Conservation (phyloP, 345 rosid genomes). For the Arabis hirsuta region DNA sequence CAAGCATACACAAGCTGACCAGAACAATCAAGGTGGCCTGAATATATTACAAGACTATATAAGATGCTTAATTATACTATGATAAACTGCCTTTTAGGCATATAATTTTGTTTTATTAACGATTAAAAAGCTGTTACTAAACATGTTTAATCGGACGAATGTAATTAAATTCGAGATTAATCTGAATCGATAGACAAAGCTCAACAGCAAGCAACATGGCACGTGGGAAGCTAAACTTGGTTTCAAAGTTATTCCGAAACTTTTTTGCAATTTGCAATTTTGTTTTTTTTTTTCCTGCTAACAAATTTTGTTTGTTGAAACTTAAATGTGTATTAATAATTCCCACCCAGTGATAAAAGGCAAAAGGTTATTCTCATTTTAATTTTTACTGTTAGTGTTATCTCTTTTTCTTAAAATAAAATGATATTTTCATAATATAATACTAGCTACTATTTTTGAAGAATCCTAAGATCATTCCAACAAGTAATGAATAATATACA, state of each 20-base stretch:
- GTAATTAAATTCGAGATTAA: not conserved
- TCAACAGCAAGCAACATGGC: slow-evolving; percentile 36
- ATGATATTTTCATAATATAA: not conserved
- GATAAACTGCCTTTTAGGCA: not conserved
- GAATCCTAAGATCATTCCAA: slow-evolving; percentile 24
- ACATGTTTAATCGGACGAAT: not conserved
- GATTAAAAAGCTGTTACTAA: not conserved
- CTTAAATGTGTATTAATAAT: not conserved
- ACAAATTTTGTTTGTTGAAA: not conserved
- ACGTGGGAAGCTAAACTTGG: slow-evolving; percentile 39
- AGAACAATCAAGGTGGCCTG: not conserved
- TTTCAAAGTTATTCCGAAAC: slow-evolving; percentile 40
- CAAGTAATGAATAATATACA: slow-evolving; percentile 29
- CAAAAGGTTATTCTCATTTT: not conserved
- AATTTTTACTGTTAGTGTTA: not conserved
- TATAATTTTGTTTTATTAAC: not conserved
- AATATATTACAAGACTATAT: not conserved
- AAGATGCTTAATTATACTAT: not conserved
- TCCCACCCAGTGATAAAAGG: not conserved
- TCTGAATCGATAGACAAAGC: slow-evolving; percentile 30
- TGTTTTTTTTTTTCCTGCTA: no score
- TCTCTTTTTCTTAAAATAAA: not conserved
- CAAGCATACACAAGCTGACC: slow-evolving; percentile 14
- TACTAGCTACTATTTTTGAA: not conserved
- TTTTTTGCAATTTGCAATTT: slow-evolving; percentile 8